Percentiles rank a stretch among this genome's conserved stretches.
phyloP scores from a whole-genome alignment of 2,329 filamentous ascomycete genomes.

The Chaetomiaceae sp. region DNA sequence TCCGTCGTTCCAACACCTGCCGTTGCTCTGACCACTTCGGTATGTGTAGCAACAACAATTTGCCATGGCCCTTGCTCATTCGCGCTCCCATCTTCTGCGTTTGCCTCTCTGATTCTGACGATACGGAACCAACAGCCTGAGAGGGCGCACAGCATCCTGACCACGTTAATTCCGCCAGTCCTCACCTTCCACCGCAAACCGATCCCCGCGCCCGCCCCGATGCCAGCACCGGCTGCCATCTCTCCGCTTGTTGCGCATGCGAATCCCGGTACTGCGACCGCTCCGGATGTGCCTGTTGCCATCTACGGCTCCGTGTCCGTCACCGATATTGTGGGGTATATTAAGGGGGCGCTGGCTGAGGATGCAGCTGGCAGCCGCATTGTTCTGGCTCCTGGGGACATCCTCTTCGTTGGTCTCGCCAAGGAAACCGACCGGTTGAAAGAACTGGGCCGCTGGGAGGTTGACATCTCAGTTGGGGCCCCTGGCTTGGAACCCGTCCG shows the following conservation, averaged over 20 bases:
- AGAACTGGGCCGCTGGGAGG: conserved; percentile 35
- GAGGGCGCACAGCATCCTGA: conserved; percentile 31
- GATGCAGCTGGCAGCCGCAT: conserved; percentile 31
- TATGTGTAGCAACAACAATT: too few relatives aligned
- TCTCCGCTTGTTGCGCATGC: conserved; percentile 22
- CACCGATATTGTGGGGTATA: conserved; percentile 30
- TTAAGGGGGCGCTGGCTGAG: conserved; percentile 31
- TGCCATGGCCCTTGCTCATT: too few relatives aligned
- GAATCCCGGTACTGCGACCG: conserved; percentile 7
- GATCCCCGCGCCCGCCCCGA: conserved; percentile 24
- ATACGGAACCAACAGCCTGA: conserved; percentile 27
- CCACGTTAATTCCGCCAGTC: conserved; percentile 30
- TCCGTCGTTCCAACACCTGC: background rate
- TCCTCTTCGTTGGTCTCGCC: conserved; percentile 31
- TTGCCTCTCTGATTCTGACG: background rate
- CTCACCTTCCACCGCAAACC: conserved; percentile 36
- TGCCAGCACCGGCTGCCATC: conserved; percentile 17
- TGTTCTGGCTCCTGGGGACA: conserved; percentile 30
- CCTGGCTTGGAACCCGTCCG: conserved; percentile 27
- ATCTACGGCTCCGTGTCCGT: conserved; percentile 41
- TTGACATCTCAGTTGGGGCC: conserved; percentile 31
- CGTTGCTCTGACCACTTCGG: background rate
- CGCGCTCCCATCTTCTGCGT: background rate
- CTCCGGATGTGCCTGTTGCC: conserved; percentile 14
- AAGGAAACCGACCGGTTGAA: conserved; percentile 35